Evolutionary conservation across 73 alveolate species (phyloP), one percentile per base, ranked within the genome.

Genomic region (Durusdinium trenchii): DNA sequence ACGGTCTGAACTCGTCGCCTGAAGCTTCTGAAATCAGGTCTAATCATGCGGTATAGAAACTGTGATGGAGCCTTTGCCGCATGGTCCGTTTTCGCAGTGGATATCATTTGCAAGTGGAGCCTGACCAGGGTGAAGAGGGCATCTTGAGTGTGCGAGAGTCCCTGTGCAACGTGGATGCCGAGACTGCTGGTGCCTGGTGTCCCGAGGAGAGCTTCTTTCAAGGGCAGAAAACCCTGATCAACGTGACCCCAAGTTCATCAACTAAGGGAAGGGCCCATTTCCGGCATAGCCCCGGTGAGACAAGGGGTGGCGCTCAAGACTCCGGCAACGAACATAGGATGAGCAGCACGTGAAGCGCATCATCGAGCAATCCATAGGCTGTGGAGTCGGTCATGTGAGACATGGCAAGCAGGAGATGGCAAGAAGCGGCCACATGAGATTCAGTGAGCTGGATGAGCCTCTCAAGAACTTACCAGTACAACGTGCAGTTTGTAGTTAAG

Each of bases 121-220:
- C 42, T 20, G 64, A 9, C 64, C 28, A 84, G 94, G 94, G 94
- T 28, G 94, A 84, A 75, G 94, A 84, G 94, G 94, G 94, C 76
- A 84, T 84, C 94, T 51, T 84, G 62, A 76, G 54, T 35, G 98
- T 91, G 23, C 98, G 98, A 75, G 98, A 91, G 47, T 91, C 98
- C 90, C 82, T 91, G 51, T 91, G 98, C 90, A 52, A 67, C 57
- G 98, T 91, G 67, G 98, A 91, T 26, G 98, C 98, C 43, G 98
- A 91, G 98, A 91, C 85, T 6, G 98, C 98, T 12, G 30, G 98
- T 14, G 98, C 98, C 48, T 91, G 98, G 98, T 69, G 98, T 38
- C 23, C 61, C 60, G 98, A 91, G 85, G 98, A 46, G 51, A n/a
- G 61, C 32, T n/a, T n/a, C n/a, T n/a, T n/a, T n/a, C n/a, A n/a